Conservation (phyloP, 2,329 filamentous ascomycete species). For the Helotiales sp. region DNA sequence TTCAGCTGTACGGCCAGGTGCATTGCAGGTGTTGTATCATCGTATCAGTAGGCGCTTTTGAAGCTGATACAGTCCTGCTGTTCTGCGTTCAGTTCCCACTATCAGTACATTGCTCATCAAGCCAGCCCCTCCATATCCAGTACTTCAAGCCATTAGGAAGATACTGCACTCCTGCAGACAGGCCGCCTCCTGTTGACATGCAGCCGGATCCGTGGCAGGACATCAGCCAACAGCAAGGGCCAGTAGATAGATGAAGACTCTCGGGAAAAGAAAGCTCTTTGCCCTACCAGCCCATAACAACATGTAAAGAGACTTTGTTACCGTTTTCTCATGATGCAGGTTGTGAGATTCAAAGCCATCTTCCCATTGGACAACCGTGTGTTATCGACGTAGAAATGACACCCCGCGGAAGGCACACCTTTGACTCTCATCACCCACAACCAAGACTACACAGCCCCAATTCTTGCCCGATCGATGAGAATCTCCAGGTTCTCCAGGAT, state of each 20-base stretch:
- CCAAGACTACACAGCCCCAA: conserved; percentile 12
- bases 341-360: conserved; percentile 5
- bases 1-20: neutral
- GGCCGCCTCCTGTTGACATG: neutral
- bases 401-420: conserved; percentile 3
- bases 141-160: neutral
- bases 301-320: neutral
- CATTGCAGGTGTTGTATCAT: neutral
- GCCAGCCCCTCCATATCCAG: neutral
- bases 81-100: neutral
- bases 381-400: conserved; percentile 1
- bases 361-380: conserved; percentile 7
- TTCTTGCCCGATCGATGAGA: conserved; percentile 12
- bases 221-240: neutral
- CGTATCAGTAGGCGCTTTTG: conserved; percentile 1
- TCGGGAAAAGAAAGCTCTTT: neutral
- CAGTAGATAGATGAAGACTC: neutral
- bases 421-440: neutral
- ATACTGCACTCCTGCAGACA: neutral
- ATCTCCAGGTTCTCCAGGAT: conserved; percentile 13
- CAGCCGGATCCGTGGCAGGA: neutral
- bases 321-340: conserved; percentile 6
- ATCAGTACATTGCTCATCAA: neutral
- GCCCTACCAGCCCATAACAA: neutral
- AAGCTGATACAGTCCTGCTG: neutral